Percentiles rank a stretch among this genome's conserved stretches.
Conservation (phyloP, 2,329 filamentous ascomycete genomes). For the Apiospora pterosperma region DNA sequence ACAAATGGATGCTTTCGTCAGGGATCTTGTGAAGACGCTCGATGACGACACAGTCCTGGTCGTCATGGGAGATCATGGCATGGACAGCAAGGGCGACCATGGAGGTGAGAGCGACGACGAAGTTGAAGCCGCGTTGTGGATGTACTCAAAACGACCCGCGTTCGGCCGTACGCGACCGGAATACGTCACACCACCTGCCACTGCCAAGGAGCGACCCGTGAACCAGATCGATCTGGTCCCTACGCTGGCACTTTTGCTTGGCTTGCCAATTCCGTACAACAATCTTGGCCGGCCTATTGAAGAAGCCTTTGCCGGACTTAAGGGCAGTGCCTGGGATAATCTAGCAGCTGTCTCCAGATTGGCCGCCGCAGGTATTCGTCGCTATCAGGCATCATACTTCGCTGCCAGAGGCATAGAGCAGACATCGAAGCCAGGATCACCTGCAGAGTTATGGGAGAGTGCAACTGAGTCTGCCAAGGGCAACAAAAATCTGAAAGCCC, state of each 20-base stretch:
- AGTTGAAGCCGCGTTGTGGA: slow-evolving; percentile 91
- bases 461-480: slow-evolving; percentile 38
- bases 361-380: slow-evolving; percentile 79
- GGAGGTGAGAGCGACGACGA: slow-evolving; percentile 98
- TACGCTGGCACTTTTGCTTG: slow-evolving; percentile 81
- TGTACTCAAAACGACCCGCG: slow-evolving; percentile 86
- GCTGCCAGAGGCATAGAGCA: slow-evolving; percentile 66
- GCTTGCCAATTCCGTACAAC: slow-evolving; percentile 92
- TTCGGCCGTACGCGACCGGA: slow-evolving; percentile 75
- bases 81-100: slow-evolving; percentile 96
- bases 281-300: slow-evolving; percentile 91
- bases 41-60: slow-evolving; percentile 86
- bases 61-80: slow-evolving; percentile 98
- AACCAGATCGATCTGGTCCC: slow-evolving; percentile 95
- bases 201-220: slow-evolving; percentile 71
- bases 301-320: slow-evolving; percentile 77
- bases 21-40: slow-evolving; percentile 65
- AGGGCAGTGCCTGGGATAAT: slow-evolving; percentile 70
- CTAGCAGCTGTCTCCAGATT: slow-evolving; percentile 74
- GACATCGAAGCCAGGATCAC: slow-evolving; percentile 49
- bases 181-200: slow-evolving; percentile 56
- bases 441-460: slow-evolving; percentile 55
- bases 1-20: slow-evolving; percentile 84
- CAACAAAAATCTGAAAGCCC: slow-evolving; percentile 35
- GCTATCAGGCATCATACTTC: slow-evolving; percentile 84